Evolutionary conservation across 345 rosid genomes (phyloP), one percentile per base, ranked within the genome.

Genomic region (Corchorus capsularis): DNA sequence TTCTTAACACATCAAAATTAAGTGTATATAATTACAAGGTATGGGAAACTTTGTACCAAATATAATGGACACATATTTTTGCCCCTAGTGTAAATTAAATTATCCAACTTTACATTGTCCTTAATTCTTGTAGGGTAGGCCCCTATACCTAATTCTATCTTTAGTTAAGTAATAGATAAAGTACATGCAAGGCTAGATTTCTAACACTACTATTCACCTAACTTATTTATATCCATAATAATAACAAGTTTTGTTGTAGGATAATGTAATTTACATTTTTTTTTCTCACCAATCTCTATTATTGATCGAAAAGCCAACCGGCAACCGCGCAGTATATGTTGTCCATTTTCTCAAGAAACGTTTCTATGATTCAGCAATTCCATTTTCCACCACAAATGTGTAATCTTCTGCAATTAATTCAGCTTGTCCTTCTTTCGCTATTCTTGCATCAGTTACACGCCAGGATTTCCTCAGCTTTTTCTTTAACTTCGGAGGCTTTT

Each of bases 371-470:
- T 68, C 39, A 22, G 0, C 6, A 15, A 45, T 6, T 27, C 6
- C 15, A 45, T 6, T 49, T 69, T 69, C 59, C 72, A 49, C 72
- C 59, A 6, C 60, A 69, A 50, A 50, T 68, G 3, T 49, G 8
- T 7, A 8, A 14, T 47, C 50, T 11, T 9, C 5, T 34, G 34
- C 71, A 47, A 32, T 50, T 27, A 69, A 50, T 50, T 52, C 8
- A 69, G 60, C 59, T 32, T 0, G 27, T 69, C 60, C 66, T 35
- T 50, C 20, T 69, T 27, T 5, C 10, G 3, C 12, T 60, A 49
- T 52, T 8, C 73, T 34, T 69, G 43, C 73, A 8, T 69, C 73
- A 32, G 45, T 17, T 11, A 22, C 1, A 27, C 72, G 59, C 17
- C 43, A 27, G 13, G 45, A 22, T 69, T 52, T 9, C 32, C 59